Conservation (phyloP, 2,329 filamentous ascomycete species). For the Neurospora sp. region DNA sequence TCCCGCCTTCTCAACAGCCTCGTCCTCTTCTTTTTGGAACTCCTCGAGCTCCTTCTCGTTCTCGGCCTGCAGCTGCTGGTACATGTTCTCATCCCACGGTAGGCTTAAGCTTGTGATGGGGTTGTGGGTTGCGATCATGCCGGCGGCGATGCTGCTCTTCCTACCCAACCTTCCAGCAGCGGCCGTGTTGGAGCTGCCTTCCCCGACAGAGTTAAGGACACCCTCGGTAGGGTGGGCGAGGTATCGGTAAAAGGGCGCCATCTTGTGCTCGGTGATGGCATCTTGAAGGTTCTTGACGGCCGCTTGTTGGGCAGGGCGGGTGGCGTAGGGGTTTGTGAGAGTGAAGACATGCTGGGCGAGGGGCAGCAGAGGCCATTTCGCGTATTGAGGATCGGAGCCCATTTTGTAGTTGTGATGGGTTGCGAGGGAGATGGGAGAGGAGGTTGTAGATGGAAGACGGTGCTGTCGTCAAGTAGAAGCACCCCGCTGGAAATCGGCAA, state of each 20-base stretch:
- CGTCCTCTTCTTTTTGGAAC: conserved; percentile 80
- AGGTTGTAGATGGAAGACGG: not conserved
- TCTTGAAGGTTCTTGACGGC: conserved; percentile 68
- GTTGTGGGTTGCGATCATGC: conserved; percentile 65
- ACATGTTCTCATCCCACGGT: conserved; percentile 85
- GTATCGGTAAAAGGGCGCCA: conserved; percentile 79
- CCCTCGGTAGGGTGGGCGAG: conserved; percentile 74
- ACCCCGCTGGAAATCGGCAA: not conserved
- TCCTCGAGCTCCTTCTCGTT: conserved; percentile 69
- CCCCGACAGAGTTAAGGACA: conserved; percentile 66
- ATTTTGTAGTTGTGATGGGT: conserved; percentile 29
- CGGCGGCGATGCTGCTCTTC: conserved; percentile 60
- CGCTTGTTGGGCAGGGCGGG: conserved; percentile 54
- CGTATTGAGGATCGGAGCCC: conserved; percentile 75
- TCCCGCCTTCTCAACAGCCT: conserved; percentile 89
- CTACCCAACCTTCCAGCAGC: conserved; percentile 46
- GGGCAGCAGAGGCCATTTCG: conserved; percentile 72
- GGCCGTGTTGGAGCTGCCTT: conserved; percentile 37
- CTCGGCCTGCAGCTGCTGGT: conserved; percentile 64
- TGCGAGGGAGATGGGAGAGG: conserved; percentile 1
- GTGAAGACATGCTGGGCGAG: conserved; percentile 80
- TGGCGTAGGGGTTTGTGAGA: conserved; percentile 69
- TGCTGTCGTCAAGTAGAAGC: not conserved
- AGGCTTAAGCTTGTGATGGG: conserved; percentile 56
- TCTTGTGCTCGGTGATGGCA: conserved; percentile 74